Evolutionary conservation across 2,329 filamentous ascomycete genomes (phyloP).

Genomic region (Colletotrichum sp.): DNA sequence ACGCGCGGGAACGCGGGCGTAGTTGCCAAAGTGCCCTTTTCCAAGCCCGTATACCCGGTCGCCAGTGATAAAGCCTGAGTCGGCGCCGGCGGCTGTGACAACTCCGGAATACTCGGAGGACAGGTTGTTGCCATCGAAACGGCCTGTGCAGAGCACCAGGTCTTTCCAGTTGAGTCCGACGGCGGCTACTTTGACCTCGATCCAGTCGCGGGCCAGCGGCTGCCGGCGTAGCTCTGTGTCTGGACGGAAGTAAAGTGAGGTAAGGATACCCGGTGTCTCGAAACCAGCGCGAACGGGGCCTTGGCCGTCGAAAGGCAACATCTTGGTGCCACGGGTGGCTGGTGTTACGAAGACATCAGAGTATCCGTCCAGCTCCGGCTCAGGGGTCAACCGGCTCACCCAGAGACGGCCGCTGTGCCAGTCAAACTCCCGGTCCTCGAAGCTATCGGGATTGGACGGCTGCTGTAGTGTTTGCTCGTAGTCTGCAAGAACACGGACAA

Average conservation of each 20-base stretch:
- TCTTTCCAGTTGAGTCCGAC: neutral
- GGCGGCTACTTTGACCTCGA: neutral
- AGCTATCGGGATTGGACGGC: neutral
- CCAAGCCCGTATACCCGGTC: neutral
- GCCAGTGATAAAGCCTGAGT: neutral
- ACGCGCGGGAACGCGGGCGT: neutral
- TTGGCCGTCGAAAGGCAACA: neutral
- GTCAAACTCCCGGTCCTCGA: neutral
- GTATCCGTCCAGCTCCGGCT: neutral
- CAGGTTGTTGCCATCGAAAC: neutral
- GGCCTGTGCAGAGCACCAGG: neutral
- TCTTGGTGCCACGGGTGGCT: neutral
- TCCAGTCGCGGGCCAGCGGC: neutral
- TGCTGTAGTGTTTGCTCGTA: neutral
- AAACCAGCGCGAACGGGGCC: neutral
- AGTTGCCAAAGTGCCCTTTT: neutral
- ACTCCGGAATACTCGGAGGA: neutral
- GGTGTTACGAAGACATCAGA: neutral
- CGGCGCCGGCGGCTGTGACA: neutral
- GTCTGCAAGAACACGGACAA: neutral
- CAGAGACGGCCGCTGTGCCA: neutral
- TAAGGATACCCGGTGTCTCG: neutral
- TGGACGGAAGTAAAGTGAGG: neutral
- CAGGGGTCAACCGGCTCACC: neutral
- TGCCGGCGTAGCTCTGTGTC: neutral